A percentile compares a stretch with the other conserved stretches of the same genome.
Evolutionary conservation across 2,329 filamentous ascomycete genomes (phyloP).

Genomic region (Zarea fungicola): DNA sequence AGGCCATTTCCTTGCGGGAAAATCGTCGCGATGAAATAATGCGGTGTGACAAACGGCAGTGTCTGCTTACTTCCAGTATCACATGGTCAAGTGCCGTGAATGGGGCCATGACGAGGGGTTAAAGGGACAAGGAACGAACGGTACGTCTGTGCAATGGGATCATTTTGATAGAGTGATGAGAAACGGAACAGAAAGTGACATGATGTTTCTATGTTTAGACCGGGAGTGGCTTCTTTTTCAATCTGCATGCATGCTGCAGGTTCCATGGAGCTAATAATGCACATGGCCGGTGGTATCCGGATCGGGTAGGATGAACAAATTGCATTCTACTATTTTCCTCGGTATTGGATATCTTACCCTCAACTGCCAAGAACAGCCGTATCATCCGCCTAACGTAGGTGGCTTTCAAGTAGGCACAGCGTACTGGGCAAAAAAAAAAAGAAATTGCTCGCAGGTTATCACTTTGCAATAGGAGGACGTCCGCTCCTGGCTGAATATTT

Average conservation of each 20-base stretch:
- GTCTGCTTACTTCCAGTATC: background rate
- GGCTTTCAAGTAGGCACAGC: no score
- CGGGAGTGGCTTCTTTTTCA: background rate
- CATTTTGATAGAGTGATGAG: background rate
- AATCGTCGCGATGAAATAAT: background rate
- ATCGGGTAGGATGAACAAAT: no score
- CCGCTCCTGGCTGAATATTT: no score
- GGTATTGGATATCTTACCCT: background rate
- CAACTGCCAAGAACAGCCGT: no score
- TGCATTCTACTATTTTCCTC: background rate
- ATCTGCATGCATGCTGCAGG: background rate
- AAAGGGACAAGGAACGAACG: background rate
- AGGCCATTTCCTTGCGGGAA: background rate
- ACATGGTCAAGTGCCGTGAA: background rate
- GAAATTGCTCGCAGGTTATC: no score
- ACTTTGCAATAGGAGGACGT: no score
- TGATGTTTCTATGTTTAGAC: conserved; percentile 3
- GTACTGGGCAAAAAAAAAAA: no score
- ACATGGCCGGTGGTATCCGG: background rate
- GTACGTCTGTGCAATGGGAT: background rate
- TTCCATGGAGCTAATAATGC: no score
- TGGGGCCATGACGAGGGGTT: background rate
- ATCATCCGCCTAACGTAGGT: no score
- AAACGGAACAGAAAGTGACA: background rate
- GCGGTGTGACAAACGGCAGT: background rate